phyloP scores from a whole-genome alignment of 306 rosid genomes.

The Boehmeria nivea region DNA sequence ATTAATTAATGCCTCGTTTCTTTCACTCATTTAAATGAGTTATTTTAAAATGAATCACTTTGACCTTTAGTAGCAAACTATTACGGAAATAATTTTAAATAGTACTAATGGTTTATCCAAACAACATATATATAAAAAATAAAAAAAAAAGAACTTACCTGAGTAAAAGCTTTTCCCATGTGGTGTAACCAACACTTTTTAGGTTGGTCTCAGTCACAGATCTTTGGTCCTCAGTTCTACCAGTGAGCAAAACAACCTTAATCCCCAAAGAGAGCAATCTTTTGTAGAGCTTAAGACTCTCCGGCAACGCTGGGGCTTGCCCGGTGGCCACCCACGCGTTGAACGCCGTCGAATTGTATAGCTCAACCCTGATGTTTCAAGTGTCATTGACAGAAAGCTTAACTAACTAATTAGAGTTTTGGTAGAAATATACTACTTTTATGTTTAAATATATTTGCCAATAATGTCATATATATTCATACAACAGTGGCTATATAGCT shows the following conservation, averaged over 20 bases:
- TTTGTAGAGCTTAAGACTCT: slow-evolving; percentile 32
- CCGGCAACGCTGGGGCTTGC: slow-evolving; percentile 44
- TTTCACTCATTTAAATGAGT: no score
- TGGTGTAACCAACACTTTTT: slow-evolving; percentile 28
- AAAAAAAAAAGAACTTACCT: no score
- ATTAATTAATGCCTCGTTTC: no score
- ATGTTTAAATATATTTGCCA: no score
- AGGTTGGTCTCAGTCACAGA: slow-evolving; percentile 25
- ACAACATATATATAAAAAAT: no score
- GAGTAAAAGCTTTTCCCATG: slow-evolving; percentile 43
- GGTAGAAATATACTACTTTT: no score
- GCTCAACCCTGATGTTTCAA: slow-evolving; percentile 25
- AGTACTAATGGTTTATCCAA: no score
- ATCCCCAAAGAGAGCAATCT: slow-evolving; percentile 31
- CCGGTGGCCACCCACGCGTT: slow-evolving; percentile 37
- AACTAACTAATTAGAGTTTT: background rate
- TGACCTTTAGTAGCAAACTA: no score
- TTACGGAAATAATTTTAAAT: no score
- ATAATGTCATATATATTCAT: no score
- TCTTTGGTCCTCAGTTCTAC: slow-evolving; percentile 24
- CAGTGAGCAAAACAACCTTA: slow-evolving; percentile 44
- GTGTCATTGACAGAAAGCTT: background rate
- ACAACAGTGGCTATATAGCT: no score
- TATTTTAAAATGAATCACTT: no score
- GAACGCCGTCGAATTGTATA: slow-evolving; percentile 19